Evolutionary conservation across 176 grass and related monocot genomes (phyloP).

Genomic region (Microstegium vimineum): DNA sequence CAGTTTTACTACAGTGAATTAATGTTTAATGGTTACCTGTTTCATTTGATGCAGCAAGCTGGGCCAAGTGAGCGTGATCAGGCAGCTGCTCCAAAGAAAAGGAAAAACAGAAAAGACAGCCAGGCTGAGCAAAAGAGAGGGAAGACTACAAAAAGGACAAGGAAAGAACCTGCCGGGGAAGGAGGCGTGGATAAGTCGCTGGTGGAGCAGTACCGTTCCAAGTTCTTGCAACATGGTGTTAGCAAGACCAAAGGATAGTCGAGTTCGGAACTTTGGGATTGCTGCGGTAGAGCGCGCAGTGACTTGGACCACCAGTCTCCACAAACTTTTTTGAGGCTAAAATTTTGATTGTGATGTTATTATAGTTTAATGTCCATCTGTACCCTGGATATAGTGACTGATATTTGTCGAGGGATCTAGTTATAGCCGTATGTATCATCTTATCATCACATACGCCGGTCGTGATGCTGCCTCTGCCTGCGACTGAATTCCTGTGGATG

Average conservation of each 20-base stretch:
- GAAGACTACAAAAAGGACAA: conserved; percentile 29
- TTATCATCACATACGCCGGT: too few species aligned
- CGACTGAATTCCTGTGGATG: not conserved
- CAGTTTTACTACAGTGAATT: not conserved
- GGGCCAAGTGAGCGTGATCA: not conserved
- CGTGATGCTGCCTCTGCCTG: not conserved
- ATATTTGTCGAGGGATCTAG: not conserved
- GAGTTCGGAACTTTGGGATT: not conserved
- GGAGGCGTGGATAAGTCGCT: conserved; percentile 64
- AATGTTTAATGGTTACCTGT: not conserved
- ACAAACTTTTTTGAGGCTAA: not conserved
- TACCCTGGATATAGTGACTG: not conserved
- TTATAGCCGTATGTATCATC: not conserved
- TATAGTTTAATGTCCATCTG: not conserved
- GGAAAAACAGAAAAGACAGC: conserved; percentile 44
- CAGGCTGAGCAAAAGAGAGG: conserved; percentile 27
- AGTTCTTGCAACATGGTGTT: conserved; percentile 53
- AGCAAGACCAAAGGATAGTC: conserved; percentile 47
- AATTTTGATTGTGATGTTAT: conserved; percentile 17
- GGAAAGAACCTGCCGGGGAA: conserved; percentile 25
- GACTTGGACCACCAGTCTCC: not conserved
- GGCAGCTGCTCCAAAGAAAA: conserved; percentile 26
- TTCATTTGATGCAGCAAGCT: conserved; percentile 38
- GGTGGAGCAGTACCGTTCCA: conserved; percentile 68
- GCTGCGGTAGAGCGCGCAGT: not conserved